Evolutionary conservation across 257 asterid species (phyloP), one percentile per base, ranked within the genome.

Genomic region (Parsonsia alboflavescens): DNA sequence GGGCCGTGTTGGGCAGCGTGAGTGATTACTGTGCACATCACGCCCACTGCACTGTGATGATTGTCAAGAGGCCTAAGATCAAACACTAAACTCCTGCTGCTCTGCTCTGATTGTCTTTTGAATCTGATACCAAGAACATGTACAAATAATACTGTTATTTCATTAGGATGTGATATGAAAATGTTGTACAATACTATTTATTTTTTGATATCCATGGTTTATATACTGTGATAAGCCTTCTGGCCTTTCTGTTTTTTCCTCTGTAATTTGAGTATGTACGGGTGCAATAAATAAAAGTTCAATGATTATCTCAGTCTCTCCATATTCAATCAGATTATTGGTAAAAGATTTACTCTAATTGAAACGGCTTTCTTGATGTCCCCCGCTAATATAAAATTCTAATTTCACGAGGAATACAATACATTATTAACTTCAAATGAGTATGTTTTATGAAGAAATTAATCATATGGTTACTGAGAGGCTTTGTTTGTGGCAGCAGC

Each of bases 1-100:
- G 88, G 83, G 84, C 88, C 70, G 86, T 85, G 44, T 76, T 85
- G 74, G 88, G 88, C 44, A 82, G 86, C 70, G 88, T 85, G 70
- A 85, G 88, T 42, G 86, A 85, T 72, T 82, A 85, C 65, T 84
- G 88, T 75, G 84, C 84, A 10, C 88, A 85, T 77, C 88, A 85
- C 72, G 86, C 88, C 66, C 88, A 82, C 71, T 82, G 88, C 83
- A 82, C 81, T 9, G 88, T 85, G 58, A 85, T 82, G 88, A 82
- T 85, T 28, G 88, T 85, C 76, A 85, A 85, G 80, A 78, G 58
- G 80, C 88, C 88, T 3, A 85, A 85, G 83, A 57, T 62, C 75
- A 80, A 85, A 41, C 75, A 81, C 71, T 82, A 77, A 73, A 28
- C 61, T 64, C n/a, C 6, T 61, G 36, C 52, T 22, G 39, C 30